Evolutionary conservation across 2,329 filamentous ascomycete genomes (phyloP).

Genomic region (Sporothrix curviconia): DNA sequence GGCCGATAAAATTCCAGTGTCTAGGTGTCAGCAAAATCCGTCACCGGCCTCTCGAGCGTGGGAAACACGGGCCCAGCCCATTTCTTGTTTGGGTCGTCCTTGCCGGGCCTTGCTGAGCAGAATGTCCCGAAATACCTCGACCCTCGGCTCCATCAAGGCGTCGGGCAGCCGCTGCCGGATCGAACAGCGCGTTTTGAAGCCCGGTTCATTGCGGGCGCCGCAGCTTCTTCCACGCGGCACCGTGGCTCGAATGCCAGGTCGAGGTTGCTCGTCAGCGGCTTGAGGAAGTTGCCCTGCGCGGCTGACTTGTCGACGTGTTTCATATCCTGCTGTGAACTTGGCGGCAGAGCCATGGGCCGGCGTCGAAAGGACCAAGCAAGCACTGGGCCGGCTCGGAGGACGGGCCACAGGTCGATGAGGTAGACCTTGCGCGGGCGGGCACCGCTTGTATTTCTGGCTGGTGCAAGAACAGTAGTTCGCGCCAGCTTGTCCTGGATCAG

Average conservation of each 20-base stretch:
- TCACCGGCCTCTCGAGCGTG: slow-evolving; percentile 21
- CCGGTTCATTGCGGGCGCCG: slow-evolving; percentile 31
- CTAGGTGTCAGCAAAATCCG: slow-evolving; percentile 23
- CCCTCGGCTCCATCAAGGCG: slow-evolving; percentile 28
- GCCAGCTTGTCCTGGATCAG: slow-evolving; percentile 21
- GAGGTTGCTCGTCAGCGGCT: slow-evolving; percentile 26
- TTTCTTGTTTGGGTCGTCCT: slow-evolving; percentile 7
- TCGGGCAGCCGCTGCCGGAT: slow-evolving; percentile 29
- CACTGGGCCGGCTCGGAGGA: no score
- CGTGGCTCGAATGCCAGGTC: slow-evolving; percentile 31
- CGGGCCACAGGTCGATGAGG: slow-evolving; percentile 19
- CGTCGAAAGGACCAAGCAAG: no score
- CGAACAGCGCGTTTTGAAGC: slow-evolving; percentile 31
- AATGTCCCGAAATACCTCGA: slow-evolving; percentile 23
- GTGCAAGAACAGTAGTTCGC: no score
- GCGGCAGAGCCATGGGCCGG: no score
- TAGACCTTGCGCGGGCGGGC: slow-evolving; percentile 15
- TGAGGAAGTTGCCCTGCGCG: slow-evolving; percentile 5
- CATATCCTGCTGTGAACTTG: slow-evolving; percentile 16
- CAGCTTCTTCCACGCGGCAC: slow-evolving; percentile 32
- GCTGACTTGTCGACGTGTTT: slow-evolving; percentile 13
- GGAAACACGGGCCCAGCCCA: slow-evolving; percentile 20
- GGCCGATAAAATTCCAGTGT: slow-evolving; percentile 24
- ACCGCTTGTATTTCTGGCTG: neutral
- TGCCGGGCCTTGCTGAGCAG: slow-evolving; percentile 19